Evolutionary conservation across 495 filamentous ascomycete genomes (phyloP).

Genomic region (Letharia lupina): DNA sequence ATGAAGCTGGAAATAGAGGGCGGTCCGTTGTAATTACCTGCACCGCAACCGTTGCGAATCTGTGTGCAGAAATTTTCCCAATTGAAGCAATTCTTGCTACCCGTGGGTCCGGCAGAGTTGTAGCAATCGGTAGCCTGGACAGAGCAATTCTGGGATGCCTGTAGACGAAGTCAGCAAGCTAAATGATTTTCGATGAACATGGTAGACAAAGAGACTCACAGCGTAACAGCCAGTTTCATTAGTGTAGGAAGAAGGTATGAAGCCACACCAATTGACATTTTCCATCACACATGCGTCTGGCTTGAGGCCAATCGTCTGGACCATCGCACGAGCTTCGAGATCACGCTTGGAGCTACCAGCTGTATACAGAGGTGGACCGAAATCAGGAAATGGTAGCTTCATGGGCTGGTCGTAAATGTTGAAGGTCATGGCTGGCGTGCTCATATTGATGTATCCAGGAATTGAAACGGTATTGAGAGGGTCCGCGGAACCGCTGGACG

Average conservation of each 20-base stretch:
- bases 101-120: slow-evolving; percentile 46
- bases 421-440: slow-evolving; percentile 48
- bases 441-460: slow-evolving; percentile 50
- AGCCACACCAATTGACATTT: slow-evolving; percentile 66
- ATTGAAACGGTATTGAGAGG: slow-evolving; percentile 48
- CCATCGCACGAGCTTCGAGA: slow-evolving; percentile 19
- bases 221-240: slow-evolving; percentile 51
- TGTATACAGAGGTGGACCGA: slow-evolving; percentile 48
- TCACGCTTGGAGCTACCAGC: slow-evolving; percentile 16
- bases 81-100: slow-evolving; percentile 45
- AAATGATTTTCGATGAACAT: slow-evolving; percentile 2
- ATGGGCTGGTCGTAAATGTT: slow-evolving; percentile 48
- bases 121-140: slow-evolving; percentile 50
- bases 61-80: slow-evolving; percentile 54
- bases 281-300: slow-evolving; percentile 48
- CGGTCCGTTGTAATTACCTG: slow-evolving; percentile 47
- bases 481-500: slow-evolving; percentile 36
- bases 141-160: slow-evolving; percentile 46
- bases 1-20: slow-evolving; percentile 33
- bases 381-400: slow-evolving; percentile 45
- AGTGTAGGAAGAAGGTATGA: slow-evolving; percentile 47
- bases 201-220: slow-evolving; percentile 17
- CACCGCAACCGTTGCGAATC: slow-evolving; percentile 41
- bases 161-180: slow-evolving; percentile 5
- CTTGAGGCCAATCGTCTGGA: slow-evolving; percentile 35